phyloP scores from a whole-genome alignment of 2,329 filamentous ascomycete genomes.

The Tricladium varicosporioides region DNA sequence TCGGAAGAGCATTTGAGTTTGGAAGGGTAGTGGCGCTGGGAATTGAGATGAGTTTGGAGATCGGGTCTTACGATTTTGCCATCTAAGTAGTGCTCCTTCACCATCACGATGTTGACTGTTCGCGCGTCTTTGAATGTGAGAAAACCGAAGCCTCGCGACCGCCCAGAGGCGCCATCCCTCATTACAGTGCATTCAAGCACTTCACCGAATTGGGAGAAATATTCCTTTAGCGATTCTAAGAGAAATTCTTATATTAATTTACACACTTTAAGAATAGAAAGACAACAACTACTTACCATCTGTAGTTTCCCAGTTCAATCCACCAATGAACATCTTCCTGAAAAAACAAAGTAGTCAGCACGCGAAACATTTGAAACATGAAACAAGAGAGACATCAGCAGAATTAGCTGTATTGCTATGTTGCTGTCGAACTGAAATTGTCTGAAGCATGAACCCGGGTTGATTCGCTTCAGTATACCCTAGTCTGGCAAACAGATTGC shows the following conservation, averaged over 20 bases:
- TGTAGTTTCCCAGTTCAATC: conserved; percentile 98
- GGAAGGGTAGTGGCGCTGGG: conserved; percentile 12
- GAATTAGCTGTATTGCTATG: neutral
- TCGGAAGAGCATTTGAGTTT: conserved; percentile 27
- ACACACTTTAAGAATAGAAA: neutral
- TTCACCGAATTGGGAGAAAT: conserved; percentile 97
- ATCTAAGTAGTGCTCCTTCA: conserved; percentile 97
- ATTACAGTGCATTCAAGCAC: conserved; percentile 99
- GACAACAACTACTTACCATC: conserved; percentile 67
- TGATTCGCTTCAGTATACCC: neutral
- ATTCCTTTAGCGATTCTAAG: conserved; percentile 90
- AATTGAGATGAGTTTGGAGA: conserved; percentile 19
- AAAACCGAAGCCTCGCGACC: conserved; percentile 95
- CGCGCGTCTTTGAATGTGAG: conserved; percentile 97
- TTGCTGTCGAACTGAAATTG: neutral
- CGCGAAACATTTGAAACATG: conserved; percentile 14
- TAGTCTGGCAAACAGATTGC: neutral
- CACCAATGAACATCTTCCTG: conserved; percentile 99
- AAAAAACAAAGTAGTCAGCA: conserved; percentile 32
- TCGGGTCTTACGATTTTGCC: conserved; percentile 84
- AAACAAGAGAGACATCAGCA: conserved; percentile 5
- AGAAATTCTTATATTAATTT: conserved; percentile 10
- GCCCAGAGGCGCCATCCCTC: conserved; percentile 89
- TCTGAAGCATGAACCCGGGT: neutral
- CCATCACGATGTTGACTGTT: conserved; percentile 98